Percentiles rank a stretch among this genome's conserved stretches.
Evolutionary conservation across 345 rosid species (phyloP).

Genomic region (Camelina neglecta): DNA sequence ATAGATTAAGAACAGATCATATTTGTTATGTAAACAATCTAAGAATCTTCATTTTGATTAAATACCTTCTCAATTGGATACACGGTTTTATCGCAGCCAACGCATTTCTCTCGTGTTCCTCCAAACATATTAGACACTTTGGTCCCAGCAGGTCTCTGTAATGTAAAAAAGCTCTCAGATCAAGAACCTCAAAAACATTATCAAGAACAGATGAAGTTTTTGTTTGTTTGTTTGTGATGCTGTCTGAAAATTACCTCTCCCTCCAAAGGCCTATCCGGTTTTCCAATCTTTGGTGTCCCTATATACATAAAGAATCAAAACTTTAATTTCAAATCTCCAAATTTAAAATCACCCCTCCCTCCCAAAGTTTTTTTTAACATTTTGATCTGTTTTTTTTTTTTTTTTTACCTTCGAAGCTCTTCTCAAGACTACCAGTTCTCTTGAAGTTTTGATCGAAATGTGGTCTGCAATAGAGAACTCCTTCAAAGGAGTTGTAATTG

Average conservation of each 20-base stretch:
- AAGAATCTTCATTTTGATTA: not conserved
- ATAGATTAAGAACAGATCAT: not conserved
- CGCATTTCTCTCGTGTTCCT: constrained; percentile 92
- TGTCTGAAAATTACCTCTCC: constrained; percentile 64
- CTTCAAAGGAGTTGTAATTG: constrained; percentile 98
- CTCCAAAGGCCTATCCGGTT: constrained; percentile 75
- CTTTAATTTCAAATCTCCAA: constrained; percentile 12
- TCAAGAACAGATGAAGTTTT: constrained; percentile 2
- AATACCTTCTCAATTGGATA: constrained; percentile 94
- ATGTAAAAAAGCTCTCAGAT: not conserved
- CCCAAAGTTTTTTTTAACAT: not conserved
- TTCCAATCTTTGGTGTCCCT: constrained; percentile 93
- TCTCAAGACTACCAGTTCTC: constrained; percentile 97
- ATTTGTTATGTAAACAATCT: not conserved
- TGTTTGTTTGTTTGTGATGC: not conserved
- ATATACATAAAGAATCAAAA: not conserved
- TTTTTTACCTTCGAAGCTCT: constrained; percentile 87
- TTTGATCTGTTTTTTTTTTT: not conserved
- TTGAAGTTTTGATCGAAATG: constrained; percentile 96
- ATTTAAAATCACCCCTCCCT: not conserved
- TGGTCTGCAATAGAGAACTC: constrained; percentile 95
- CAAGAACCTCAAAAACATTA: constrained; percentile 22
- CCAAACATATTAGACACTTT: constrained; percentile 90
- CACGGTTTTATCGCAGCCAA: constrained; percentile 83
- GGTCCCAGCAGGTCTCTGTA: constrained; percentile 75